Evolutionary conservation across 1,139 yeast species (phyloP).

Genomic region (Scheffersomyces quercinus): DNA sequence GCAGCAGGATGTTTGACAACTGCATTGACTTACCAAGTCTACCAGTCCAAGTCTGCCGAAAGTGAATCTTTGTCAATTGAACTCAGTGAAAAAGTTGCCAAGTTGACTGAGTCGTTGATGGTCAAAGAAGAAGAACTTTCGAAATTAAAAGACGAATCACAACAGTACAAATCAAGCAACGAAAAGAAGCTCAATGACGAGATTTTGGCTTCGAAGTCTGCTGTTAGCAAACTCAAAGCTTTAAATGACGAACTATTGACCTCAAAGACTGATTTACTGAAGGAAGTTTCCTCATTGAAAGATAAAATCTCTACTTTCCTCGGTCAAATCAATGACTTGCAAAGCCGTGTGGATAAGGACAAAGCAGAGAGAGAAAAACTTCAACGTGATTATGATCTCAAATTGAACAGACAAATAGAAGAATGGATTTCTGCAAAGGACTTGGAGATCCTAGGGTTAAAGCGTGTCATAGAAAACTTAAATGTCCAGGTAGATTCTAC

Average conservation of each 20-base stretch:
- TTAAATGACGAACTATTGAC: constrained; percentile 8
- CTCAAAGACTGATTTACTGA: constrained; percentile 8
- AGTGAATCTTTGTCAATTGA: constrained; percentile 14
- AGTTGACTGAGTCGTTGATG: constrained; percentile 11
- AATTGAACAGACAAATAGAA: constrained; percentile 32
- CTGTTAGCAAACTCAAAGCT: constrained; percentile 9
- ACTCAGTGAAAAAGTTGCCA: constrained; percentile 13
- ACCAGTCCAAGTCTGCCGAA: constrained; percentile 26
- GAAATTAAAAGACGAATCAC: constrained; percentile 5
- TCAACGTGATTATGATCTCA: constrained; percentile 26
- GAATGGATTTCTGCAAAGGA: constrained; percentile 28
- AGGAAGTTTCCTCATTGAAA: constrained; percentile 6
- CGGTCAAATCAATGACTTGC: constrained; percentile 4
- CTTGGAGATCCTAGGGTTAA: constrained; percentile 16
- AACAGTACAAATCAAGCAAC: constrained; percentile 3
- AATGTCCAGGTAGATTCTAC: constrained; percentile 5
- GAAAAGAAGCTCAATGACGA: constrained; percentile 8
- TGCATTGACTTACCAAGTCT: constrained; percentile 26
- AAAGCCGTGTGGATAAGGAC: constrained; percentile 7
- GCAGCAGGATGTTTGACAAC: constrained; percentile 27
- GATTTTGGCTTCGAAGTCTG: constrained; percentile 6
- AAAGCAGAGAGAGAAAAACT: constrained; percentile 15
- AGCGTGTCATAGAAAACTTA: constrained; percentile 4
- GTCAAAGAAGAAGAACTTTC: constrained; percentile 11
- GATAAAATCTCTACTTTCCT: constrained; percentile 4